Base-by-base conservation (phyloP, 78 protist species). In the Dictyostelium brefeldianum region DNA sequence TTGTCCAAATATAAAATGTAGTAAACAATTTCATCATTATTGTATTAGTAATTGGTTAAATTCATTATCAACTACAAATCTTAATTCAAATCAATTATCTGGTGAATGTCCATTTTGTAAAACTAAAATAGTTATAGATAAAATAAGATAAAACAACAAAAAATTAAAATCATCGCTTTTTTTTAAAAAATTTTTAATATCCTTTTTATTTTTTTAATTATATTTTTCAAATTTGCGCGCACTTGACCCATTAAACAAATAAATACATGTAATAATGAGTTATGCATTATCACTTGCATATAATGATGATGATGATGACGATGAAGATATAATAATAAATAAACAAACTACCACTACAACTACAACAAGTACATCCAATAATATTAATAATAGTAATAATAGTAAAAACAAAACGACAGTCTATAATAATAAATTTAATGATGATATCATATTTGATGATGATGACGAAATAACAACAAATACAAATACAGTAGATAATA, bases 101-200 rank as follows among this genome's bases (percentile, higher is more conserved):
- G 93, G 93, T n/a, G 11, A 31, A 20, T 87, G 93, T 64, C 93
- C 93, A 0, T 87, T 77, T 77, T 87, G 93, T 25, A 46, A 78
- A 41, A 46, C 22, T 50, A 25, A 48, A 82, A 82, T 82, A 9
- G 27, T 69, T 22, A 64, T 82, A 11, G 36, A 62, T 4, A 62
- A 62, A 62, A 22, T 62, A n/a, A n/a, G 36, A 22, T 59, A 22
- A 62, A 62, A 25, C 11, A 62, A 62, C 22, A 53, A 57, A 57
- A 50, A 57, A 6, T n/a, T 36, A 3, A 36, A 36, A 36, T 1
- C 1, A 3, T 36, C 2, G 43, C 43, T 3, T 36, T 36, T 36
- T 36, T 36, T 36, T 36, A 36, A 36, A 36, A 36, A 36, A 36
- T 36, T 36, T 36, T 36, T 36, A 36, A 36, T 36, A 3, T 36